Evolutionary conservation across 495 filamentous ascomycete species (phyloP), one percentile per base, ranked within the genome.

Genomic region (Podospora didyma): DNA sequence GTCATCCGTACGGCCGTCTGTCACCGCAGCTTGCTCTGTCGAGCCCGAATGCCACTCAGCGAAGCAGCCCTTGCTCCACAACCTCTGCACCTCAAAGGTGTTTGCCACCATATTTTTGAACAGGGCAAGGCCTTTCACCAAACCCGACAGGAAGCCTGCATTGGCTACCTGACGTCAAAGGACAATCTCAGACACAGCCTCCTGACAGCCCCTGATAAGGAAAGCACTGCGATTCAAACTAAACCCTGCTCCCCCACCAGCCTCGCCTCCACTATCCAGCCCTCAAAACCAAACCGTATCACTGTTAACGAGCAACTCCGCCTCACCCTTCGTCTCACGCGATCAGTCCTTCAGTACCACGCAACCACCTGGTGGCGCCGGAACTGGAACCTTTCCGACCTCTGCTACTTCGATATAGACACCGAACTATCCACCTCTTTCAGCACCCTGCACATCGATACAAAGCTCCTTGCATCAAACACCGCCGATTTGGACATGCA

Each of bases 391-490:
- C 53, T 55, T 3, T 55, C 53, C 41, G 42, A 55, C 22, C 26
- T 55, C 4, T 55, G 41, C 41, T 55, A 55, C 53, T 55, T 55
- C 19, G 20, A 55, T 11, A 55, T 48, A 2, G 53, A 48, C 23
- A 17, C 41, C 6, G 53, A 55, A 4, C 53, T 55, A 3, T 46
- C 42, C 14, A 34, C 7, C 12, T 55, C 53, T 5, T 22, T 55
- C 1, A 26, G 22, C 17, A 55, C 53, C 10, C 45, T 55, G 14
- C 53, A 55, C 22, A 55, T 55, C 16, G 41, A 48, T 16, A 39
- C 53, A 19, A 17, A 37, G 12, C 53, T 55, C 16, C 16, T 22
- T 12, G 6, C 41, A 10, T 35, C n/a, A 23, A 48, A 23, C 3
- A 42, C 46, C 2, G 12, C 26, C 9, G 26, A 9, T 31, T 31